phyloP scores from a whole-genome alignment of 495 filamentous ascomycete genomes.

The Xylaria flabelliformis region DNA sequence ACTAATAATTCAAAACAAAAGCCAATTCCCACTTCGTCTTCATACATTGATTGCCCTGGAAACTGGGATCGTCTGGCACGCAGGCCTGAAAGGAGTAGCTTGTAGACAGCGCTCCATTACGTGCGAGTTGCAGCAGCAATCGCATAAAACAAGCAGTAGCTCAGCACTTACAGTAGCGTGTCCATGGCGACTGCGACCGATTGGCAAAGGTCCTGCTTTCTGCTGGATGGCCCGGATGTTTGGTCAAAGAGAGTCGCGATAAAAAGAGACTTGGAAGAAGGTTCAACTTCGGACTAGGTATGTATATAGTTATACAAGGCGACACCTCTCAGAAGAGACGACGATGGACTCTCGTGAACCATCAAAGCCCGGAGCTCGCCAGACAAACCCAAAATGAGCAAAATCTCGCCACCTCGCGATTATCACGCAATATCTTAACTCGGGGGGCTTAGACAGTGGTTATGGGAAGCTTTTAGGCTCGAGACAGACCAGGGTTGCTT shows the following conservation, averaged over 20 bases:
- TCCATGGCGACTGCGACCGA: constrained; percentile 62
- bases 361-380: background rate
- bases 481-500: background rate
- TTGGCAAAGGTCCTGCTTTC: constrained; percentile 13
- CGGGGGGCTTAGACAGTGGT: background rate
- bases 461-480: background rate
- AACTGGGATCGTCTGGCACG: background rate
- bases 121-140: constrained; percentile 12
- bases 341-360: background rate
- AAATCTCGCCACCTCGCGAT: constrained; percentile 10
- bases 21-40: background rate
- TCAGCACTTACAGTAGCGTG: constrained; percentile 73
- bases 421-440: background rate
- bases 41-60: constrained; percentile 13
- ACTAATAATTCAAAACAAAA: background rate
- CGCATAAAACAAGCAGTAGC: constrained; percentile 26
- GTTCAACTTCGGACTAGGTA: background rate
- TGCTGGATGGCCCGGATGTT: background rate
- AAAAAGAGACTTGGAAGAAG: background rate
- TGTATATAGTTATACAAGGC: background rate
- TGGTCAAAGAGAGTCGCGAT: constrained; percentile 5
- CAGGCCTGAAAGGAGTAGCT: background rate
- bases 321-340: background rate
- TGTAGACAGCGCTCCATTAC: constrained; percentile 15
- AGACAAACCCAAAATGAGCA: background rate